phyloP scores from a whole-genome alignment of 306 rosid species.

The Inga oerstediana region DNA sequence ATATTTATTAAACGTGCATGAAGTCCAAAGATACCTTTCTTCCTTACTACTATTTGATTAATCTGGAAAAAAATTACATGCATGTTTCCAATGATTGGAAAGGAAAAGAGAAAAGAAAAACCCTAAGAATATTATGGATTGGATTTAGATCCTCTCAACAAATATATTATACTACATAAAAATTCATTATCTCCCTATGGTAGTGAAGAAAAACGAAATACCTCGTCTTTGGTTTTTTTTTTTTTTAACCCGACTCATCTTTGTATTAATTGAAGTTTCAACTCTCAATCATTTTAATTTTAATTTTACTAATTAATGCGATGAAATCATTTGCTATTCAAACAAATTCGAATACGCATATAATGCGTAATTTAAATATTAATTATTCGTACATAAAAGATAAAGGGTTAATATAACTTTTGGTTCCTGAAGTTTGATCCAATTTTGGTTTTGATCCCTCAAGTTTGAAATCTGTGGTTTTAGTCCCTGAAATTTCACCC shows the following conservation, averaged over 20 bases:
- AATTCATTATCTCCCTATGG: too few relatives aligned
- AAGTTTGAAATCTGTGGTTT: too few relatives aligned
- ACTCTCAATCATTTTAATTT: too few relatives aligned
- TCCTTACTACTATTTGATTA: background rate
- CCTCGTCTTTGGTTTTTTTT: too few relatives aligned
- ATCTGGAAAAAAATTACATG: background rate
- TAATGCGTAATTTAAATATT: background rate
- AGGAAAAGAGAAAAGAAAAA: background rate
- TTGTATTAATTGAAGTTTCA: too few relatives aligned
- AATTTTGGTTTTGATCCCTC: too few relatives aligned
- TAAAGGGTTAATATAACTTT: background rate
- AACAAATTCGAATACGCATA: background rate
- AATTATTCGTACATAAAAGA: background rate
- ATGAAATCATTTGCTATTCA: background rate
- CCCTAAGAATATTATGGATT: background rate
- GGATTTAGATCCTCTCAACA: background rate
- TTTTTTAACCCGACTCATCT: too few relatives aligned
- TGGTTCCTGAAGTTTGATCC: too few relatives aligned
- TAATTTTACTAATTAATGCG: background rate
- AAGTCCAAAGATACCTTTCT: background rate
- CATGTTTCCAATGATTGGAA: background rate
- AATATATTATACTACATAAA: too few relatives aligned
- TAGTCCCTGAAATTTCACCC: too few relatives aligned
- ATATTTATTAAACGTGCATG: conserved; percentile 6
- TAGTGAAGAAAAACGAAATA: too few relatives aligned